These are phyloP conservation scores for Blastocystis sp. DNA, from an alignment of 352 stramenopile species.

Conservation along the genomic window DNA sequence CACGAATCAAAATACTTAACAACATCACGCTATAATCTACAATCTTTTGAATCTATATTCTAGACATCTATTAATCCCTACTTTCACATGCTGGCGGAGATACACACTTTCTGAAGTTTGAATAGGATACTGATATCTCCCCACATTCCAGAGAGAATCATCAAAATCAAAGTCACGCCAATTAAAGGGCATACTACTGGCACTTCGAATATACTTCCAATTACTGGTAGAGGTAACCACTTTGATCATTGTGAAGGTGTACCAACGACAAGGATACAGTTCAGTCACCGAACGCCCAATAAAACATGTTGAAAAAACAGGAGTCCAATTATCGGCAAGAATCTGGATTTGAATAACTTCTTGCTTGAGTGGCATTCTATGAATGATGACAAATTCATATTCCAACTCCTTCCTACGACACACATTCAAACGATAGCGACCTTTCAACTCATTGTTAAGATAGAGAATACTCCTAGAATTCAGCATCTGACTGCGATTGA, in stretches of 20 bases:
- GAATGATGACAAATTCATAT: not conserved
- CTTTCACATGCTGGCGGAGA: not conserved
- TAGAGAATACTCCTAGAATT: not conserved
- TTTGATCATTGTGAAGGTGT: not conserved
- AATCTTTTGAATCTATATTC: not conserved
- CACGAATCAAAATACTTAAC: not conserved
- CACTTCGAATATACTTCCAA: not conserved
- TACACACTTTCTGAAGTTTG: not conserved
- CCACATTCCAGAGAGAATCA: not conserved
- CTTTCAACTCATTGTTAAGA: not conserved
- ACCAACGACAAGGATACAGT: conserved; percentile 5
- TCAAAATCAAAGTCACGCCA: conserved; percentile 6
- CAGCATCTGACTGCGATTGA: not conserved
- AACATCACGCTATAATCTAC: conserved; percentile 4
- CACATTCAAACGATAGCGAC: not conserved
- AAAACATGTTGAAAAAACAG: not conserved
- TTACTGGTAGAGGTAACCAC: not conserved
- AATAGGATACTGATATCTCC: not conserved
- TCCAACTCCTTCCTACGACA: not conserved
- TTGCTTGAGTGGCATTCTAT: not conserved
- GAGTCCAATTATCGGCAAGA: not conserved
- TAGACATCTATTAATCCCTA: not conserved
- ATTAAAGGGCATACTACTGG: not conserved
- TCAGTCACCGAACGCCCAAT: not conserved
- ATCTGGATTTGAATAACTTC: conserved; percentile 10